phyloP scores from a whole-genome alignment of 352 stramenopile species.

The Globisporangium megalacanthum region DNA sequence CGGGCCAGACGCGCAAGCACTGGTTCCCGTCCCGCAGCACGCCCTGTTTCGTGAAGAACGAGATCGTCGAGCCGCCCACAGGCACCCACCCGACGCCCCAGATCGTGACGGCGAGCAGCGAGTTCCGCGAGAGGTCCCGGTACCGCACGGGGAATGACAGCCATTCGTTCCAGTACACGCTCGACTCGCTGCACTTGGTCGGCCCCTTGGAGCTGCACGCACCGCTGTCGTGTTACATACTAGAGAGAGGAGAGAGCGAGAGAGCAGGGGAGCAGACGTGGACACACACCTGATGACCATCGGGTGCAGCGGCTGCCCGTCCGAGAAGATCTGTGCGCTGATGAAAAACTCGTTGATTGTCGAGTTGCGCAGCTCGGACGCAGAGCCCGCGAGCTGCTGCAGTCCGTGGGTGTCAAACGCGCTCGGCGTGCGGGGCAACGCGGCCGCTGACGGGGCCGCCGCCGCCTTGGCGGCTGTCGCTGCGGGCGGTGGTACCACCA shows the following conservation, averaged over 20 bases:
- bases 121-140: conserved; percentile 82
- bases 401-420: conserved; percentile 34
- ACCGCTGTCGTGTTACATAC: background rate
- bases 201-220: conserved; percentile 62
- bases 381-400: conserved; percentile 50
- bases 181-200: conserved; percentile 84
- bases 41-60: conserved; percentile 86
- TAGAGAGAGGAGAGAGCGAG: background rate
- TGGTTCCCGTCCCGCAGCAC: conserved; percentile 81
- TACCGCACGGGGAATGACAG: conserved; percentile 83
- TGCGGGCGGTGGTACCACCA: conserved; percentile 7
- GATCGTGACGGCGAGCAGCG: conserved; percentile 77
- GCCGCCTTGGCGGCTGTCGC: background rate
- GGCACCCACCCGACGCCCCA: conserved; percentile 80
- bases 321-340: conserved; percentile 84
- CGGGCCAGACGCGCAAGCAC: conserved; percentile 82
- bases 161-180: conserved; percentile 88
- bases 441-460: background rate
- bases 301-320: conserved; percentile 72
- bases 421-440: conserved; percentile 9
- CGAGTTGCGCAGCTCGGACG: conserved; percentile 77
- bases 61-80: conserved; percentile 80
- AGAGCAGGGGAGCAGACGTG: background rate
- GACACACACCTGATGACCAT: conserved; percentile 65
- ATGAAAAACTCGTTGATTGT: conserved; percentile 84